phyloP scores from a whole-genome alignment of 768 basidiomycete species.

The Termitomyces sp. region DNA sequence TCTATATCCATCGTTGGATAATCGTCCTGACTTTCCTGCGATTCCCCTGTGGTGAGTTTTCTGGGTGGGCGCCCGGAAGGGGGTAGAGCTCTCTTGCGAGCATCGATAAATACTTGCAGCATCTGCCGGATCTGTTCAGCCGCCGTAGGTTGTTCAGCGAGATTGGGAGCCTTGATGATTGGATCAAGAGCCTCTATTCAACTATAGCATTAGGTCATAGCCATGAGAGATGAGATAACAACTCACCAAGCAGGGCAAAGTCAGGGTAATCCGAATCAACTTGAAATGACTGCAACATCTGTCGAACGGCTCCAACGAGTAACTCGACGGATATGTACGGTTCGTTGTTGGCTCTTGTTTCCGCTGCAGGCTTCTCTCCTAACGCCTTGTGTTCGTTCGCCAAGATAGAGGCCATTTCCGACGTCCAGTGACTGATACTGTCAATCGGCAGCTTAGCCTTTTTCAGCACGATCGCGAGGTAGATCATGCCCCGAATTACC shows the following conservation, averaged over 20 bases:
- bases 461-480: slow-evolving; percentile 57
- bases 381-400: slow-evolving; percentile 45
- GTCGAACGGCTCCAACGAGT: slow-evolving; percentile 19
- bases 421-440: slow-evolving; percentile 58
- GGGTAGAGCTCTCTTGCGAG: slow-evolving; percentile 43
- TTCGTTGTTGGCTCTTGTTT: not conserved
- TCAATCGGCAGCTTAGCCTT: slow-evolving; percentile 44
- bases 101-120: slow-evolving; percentile 56
- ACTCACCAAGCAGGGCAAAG: slow-evolving; percentile 33
- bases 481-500: slow-evolving; percentile 71
- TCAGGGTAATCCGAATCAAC: slow-evolving; percentile 48
- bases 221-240: not conserved
- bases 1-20: slow-evolving; percentile 46
- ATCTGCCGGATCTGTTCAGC: slow-evolving; percentile 52
- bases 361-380: not conserved
- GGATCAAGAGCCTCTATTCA: slow-evolving; percentile 50
- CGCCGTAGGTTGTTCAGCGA: slow-evolving; percentile 33
- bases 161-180: slow-evolving; percentile 35
- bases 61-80: slow-evolving; percentile 28
- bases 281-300: slow-evolving; percentile 4
- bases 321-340: slow-evolving; percentile 8
- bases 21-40: slow-evolving; percentile 76
- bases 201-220: not conserved
- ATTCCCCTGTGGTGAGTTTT: slow-evolving; percentile 26
- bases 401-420: slow-evolving; percentile 50